Evolutionary conservation across 2,329 filamentous ascomycete genomes (phyloP).

Genomic region (Cercospora citrullina): DNA sequence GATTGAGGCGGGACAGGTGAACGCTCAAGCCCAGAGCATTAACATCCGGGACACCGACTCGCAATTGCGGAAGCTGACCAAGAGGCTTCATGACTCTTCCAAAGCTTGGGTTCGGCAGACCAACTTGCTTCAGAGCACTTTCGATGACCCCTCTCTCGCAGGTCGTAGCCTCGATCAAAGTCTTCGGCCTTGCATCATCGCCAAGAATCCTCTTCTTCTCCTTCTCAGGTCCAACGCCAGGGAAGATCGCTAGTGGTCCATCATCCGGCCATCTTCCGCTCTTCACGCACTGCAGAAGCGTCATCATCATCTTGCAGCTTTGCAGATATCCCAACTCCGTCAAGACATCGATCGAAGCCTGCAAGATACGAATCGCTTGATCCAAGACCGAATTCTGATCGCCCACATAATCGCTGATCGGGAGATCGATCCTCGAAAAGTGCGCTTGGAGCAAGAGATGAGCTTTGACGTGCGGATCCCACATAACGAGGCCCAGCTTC

Average conservation of each 20-base stretch:
- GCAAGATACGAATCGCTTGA: conserved; percentile 94
- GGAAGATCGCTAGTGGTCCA: conserved; percentile 74
- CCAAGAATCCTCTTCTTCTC: conserved; percentile 46
- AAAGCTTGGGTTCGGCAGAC: conserved; percentile 50
- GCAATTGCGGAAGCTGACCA: conserved; percentile 67
- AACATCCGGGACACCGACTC: conserved; percentile 60
- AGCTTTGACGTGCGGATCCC: conserved; percentile 97
- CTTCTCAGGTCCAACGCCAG: conserved; percentile 59
- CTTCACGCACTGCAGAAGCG: conserved; percentile 87
- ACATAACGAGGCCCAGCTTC: conserved; percentile 76
- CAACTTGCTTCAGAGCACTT: conserved; percentile 51
- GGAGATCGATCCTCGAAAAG: conserved; percentile 88
- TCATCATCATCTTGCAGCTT: conserved; percentile 78
- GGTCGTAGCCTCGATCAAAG: conserved; percentile 44
- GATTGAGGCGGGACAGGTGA: conserved; percentile 66
- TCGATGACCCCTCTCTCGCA: conserved; percentile 38
- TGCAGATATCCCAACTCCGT: conserved; percentile 83
- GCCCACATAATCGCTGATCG: conserved; percentile 95
- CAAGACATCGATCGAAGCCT: conserved; percentile 90
- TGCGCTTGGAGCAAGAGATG: conserved; percentile 93
- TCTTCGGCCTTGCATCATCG: conserved; percentile 34
- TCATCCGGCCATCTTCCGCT: conserved; percentile 88
- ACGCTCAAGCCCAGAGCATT: conserved; percentile 66
- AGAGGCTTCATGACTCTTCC: conserved; percentile 60
- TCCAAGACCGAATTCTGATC: conserved; percentile 87